These are phyloP conservation scores for Lepidium didymum DNA, from an alignment of 345 rosid species.

Conservation along the genomic window DNA sequence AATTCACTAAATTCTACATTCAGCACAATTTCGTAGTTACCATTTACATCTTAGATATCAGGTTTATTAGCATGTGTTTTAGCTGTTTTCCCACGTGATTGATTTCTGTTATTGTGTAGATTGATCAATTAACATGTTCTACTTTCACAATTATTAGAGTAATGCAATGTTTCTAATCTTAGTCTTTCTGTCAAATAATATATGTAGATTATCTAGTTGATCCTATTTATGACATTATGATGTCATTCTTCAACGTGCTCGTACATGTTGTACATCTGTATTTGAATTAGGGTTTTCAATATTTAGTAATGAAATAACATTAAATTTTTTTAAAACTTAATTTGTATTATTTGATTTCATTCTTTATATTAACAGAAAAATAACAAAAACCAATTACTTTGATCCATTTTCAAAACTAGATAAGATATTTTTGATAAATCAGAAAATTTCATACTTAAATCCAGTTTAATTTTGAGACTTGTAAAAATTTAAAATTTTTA, in stretches of 20 bases:
- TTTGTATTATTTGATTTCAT: neutral
- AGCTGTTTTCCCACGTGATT: conserved; percentile 27
- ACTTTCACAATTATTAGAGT: neutral
- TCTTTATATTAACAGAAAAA: neutral
- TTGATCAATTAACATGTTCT: neutral
- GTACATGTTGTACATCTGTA: conserved; percentile 3
- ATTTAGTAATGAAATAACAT: neutral
- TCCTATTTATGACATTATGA: neutral
- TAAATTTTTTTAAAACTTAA: neutral
- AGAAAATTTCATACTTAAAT: too few species aligned
- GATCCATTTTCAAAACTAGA: neutral
- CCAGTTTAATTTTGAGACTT: too few species aligned
- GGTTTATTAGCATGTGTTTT: conserved; percentile 23
- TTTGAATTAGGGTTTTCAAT: neutral
- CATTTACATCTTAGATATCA: too few species aligned
- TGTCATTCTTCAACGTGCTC: neutral
- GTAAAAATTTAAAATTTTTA: too few species aligned
- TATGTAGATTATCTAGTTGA: neutral
- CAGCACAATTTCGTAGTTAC: too few species aligned
- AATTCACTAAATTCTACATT: too few species aligned
- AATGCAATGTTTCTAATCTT: neutral
- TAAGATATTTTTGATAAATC: too few species aligned
- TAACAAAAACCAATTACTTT: neutral
- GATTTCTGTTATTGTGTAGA: neutral
- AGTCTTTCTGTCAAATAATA: neutral